A percentile compares a stretch with the other conserved stretches of the same genome.
phyloP scores from a whole-genome alignment of 345 rosid species.

The Brassica incana region DNA sequence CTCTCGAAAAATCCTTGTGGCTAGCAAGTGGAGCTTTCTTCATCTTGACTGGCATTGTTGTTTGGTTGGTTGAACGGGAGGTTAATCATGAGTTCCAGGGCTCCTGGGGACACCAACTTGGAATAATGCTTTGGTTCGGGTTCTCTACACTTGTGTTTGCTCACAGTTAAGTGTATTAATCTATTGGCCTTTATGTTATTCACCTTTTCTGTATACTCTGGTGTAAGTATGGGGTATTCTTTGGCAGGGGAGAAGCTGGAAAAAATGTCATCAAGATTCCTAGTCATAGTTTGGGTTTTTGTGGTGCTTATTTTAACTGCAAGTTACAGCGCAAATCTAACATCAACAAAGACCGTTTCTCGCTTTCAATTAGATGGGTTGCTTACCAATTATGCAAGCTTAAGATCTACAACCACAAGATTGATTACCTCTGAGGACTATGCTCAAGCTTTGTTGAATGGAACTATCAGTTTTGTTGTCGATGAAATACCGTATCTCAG shows the following conservation, averaged over 20 bases:
- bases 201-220: background rate
- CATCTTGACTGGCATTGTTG: background rate
- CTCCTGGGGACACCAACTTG: conserved; percentile 31
- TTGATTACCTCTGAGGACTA: background rate
- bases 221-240: no score
- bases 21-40: background rate
- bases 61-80: background rate
- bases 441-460: conserved; percentile 6
- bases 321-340: conserved; percentile 26
- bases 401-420: background rate
- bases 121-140: conserved; percentile 27
- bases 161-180: conserved; percentile 23
- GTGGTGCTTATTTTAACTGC: conserved; percentile 29
- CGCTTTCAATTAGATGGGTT: background rate
- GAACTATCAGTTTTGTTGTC: conserved; percentile 7
- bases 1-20: background rate
- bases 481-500: conserved; percentile 26
- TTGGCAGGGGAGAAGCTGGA: conserved; percentile 32
- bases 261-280: conserved; percentile 20
- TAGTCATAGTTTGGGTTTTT: conserved; percentile 30
- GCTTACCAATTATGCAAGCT: no score
- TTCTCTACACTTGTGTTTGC: conserved; percentile 31
- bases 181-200: background rate
- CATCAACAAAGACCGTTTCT: conserved; percentile 28
- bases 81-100: conserved; percentile 32